Conservation (phyloP, 306 rosid genomes). For the Myrica gale region DNA sequence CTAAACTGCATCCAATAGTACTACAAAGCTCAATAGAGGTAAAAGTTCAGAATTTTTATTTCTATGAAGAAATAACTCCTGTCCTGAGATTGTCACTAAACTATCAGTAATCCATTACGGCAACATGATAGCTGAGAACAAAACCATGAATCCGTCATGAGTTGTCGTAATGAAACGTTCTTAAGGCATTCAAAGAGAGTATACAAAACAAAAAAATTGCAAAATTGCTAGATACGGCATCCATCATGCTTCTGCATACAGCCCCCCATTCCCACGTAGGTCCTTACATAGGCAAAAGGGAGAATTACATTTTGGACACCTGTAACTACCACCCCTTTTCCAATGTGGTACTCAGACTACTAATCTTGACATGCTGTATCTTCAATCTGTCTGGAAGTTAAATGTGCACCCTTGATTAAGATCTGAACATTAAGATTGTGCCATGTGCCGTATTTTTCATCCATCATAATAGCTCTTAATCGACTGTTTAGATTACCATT, state of each 20-base stretch:
- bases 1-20: neutral
- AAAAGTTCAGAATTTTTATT: neutral
- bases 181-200: neutral
- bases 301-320: no score
- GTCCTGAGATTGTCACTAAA: neutral
- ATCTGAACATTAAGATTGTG: no score
- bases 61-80: neutral
- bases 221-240: neutral
- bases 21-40: neutral
- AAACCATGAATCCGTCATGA: neutral
- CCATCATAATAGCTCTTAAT: no score
- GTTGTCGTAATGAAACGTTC: neutral
- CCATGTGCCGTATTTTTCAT: no score
- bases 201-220: neutral
- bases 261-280: neutral
- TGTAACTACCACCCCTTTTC: no score
- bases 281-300: no score
- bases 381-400: no score
- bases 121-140: neutral
- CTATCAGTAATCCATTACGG: neutral
- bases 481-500: no score
- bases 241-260: conserved; percentile 3
- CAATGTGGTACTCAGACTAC: no score
- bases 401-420: no score
- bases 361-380: no score